Evolutionary conservation across 345 rosid genomes (phyloP).

Genomic region (Eucalyptus regnans): DNA sequence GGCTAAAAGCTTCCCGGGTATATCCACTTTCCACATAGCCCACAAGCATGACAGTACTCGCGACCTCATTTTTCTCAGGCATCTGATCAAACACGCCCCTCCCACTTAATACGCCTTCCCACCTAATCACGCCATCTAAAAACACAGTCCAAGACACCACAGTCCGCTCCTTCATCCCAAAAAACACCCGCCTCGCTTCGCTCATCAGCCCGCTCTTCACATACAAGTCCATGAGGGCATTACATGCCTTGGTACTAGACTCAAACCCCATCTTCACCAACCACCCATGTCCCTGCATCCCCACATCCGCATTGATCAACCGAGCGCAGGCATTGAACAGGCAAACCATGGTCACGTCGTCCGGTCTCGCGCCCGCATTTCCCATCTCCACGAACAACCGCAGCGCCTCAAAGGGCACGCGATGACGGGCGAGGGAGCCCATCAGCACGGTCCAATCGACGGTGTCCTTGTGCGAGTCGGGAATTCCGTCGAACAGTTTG

Average conservation of each 20-base stretch:
- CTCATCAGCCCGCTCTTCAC: conserved; percentile 44
- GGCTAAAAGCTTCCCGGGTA: conserved; percentile 24
- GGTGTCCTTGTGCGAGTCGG: conserved; percentile 36
- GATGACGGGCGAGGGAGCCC: conserved; percentile 27
- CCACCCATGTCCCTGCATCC: conserved; percentile 51
- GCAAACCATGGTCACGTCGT: conserved; percentile 49
- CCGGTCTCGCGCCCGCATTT: conserved; percentile 19
- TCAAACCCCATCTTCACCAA: conserved; percentile 41
- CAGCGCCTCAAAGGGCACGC: conserved; percentile 12
- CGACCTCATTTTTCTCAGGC: conserved; percentile 65
- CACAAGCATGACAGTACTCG: conserved; percentile 63
- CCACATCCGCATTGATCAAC: conserved; percentile 32
- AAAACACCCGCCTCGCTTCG: conserved; percentile 30
- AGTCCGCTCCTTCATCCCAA: conserved; percentile 34
- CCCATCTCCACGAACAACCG: conserved; percentile 35
- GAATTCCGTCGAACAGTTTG: conserved; percentile 64
- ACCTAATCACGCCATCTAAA: conserved; percentile 47
- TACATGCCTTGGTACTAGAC: conserved; percentile 25
- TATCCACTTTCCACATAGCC: conserved; percentile 58
- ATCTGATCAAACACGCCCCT: conserved; percentile 42
- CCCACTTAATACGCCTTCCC: conserved; percentile 55
- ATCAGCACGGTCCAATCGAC: conserved; percentile 69
- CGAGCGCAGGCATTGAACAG: conserved; percentile 40
- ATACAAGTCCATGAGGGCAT: conserved; percentile 66
- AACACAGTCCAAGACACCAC: conserved; percentile 71